Evolutionary conservation across 768 basidiomycete species (phyloP), one percentile per base, ranked within the genome.

Genomic region (Lentinus brumalis): DNA sequence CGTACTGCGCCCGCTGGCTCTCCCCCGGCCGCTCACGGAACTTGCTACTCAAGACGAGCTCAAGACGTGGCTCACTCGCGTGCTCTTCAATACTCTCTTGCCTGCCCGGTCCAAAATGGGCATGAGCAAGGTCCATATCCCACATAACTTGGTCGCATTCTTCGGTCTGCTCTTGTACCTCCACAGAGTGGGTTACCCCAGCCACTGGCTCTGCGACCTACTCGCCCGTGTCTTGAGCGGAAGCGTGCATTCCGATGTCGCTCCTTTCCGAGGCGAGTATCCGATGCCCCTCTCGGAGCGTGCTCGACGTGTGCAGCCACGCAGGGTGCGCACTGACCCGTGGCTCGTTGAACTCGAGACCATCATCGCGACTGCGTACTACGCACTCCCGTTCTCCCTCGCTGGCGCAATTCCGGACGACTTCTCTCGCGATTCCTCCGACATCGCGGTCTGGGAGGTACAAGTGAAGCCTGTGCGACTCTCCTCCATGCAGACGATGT

Each of bases 131-230:
- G 67, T 75, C 14, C 70, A 70, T 42, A 64, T 71, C 46, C 73
- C 74, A 14, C 75, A 75, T 66, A 77, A 71, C 54, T 68, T 78
- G 18, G 69, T 70, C 15, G 71, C 69, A 5, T 77, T 77, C 64
- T 56, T 76, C 44, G 56, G 66, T 8, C 67, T 78, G 2, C 66
- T 77, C 39, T 60, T 74, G 26, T 69, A 74, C 57, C 70, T 77
- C 21, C 68, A 71, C 52, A 59, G 66, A 38, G 71, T 75, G 41
- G 75, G 75, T 5, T 77, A 74, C 61, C 77, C 77, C 2, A 64
- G 59, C 9, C 77, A 76, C 59, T 77, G 76, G 77, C 71, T 78
- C 39, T 66, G 69, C 49, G 75, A 76, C 11, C 73, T 70, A 61
- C 29, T 67, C 18, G 64, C 70, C 53, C 64, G 60, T 16, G 53